phyloP scores from a whole-genome alignment of 257 asterid species.

The Lycium ferocissimum region DNA sequence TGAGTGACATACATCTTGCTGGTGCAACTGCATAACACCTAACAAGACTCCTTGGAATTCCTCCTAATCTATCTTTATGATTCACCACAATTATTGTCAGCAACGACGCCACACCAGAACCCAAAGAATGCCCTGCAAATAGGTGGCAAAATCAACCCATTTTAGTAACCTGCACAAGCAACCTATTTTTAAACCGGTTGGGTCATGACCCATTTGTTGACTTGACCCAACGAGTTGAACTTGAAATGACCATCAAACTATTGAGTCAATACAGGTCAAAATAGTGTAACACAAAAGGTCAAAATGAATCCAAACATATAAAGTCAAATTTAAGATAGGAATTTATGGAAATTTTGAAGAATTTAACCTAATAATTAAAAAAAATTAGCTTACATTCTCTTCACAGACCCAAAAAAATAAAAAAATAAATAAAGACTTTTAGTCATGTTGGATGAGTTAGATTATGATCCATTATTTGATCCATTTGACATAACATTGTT shows the following conservation, averaged over 20 bases:
- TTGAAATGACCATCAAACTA: not conserved
- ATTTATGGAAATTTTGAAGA: not conserved
- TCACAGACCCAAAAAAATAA: too few relatives aligned
- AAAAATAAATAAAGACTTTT: too few relatives aligned
- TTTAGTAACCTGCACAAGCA: not conserved
- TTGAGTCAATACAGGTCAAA: not conserved
- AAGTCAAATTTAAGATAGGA: not conserved
- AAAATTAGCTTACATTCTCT: too few relatives aligned
- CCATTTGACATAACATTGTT: too few relatives aligned
- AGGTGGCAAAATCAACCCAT: not conserved
- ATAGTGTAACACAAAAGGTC: not conserved
- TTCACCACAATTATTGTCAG: conserved; percentile 76
- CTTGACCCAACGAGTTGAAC: not conserved
- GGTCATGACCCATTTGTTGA: not conserved
- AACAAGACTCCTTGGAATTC: conserved; percentile 70
- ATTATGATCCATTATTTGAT: too few relatives aligned
- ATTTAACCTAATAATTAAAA: not conserved
- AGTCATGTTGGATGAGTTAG: too few relatives aligned
- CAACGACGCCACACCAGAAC: conserved; percentile 89
- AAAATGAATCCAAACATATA: too few relatives aligned
- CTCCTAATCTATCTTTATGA: conserved; percentile 73
- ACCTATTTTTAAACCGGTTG: not conserved
- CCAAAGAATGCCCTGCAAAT: conserved; percentile 82
- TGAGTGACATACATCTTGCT: conserved; percentile 93
- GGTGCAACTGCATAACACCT: conserved; percentile 92